phyloP scores from a whole-genome alignment of 148 eudicot genomes.

The Nepenthes mirabilis region DNA sequence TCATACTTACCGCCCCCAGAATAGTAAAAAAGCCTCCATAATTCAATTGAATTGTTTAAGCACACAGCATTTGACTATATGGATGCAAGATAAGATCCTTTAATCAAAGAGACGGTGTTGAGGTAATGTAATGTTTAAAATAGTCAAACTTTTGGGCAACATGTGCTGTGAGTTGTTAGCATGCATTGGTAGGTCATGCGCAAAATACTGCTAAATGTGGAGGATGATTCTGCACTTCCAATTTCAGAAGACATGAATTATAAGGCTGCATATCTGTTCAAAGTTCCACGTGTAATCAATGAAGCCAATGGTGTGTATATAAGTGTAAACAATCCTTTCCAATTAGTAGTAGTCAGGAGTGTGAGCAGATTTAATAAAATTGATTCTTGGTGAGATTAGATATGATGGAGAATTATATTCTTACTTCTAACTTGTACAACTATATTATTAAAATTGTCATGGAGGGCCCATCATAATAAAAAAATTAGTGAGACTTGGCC shows the following conservation, averaged over 20 bases:
- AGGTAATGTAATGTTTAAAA: background rate
- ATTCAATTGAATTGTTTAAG: conserved; percentile 10
- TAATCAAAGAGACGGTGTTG: background rate
- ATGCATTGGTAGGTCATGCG: background rate
- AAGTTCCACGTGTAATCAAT: background rate
- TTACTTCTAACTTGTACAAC: no score
- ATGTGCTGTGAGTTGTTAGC: background rate
- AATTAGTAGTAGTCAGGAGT: conserved; percentile 6
- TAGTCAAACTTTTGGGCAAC: background rate
- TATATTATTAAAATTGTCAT: no score
- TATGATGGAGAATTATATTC: background rate
- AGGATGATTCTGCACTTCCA: background rate
- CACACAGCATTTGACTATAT: conserved; percentile 15
- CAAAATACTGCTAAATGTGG: background rate
- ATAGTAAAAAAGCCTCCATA: conserved; percentile 10
- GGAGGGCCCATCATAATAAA: no score
- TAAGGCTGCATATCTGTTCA: background rate
- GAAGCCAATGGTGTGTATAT: background rate
- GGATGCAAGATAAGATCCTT: conserved; percentile 14
- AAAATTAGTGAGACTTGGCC: no score
- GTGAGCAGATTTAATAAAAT: background rate
- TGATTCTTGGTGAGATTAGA: background rate
- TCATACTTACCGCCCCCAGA: conserved; percentile 3
- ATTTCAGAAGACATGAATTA: background rate
- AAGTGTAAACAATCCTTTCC: background rate